phyloP scores from a whole-genome alignment of 169 alveolate genomes.

The Plasmodium berghei region DNA sequence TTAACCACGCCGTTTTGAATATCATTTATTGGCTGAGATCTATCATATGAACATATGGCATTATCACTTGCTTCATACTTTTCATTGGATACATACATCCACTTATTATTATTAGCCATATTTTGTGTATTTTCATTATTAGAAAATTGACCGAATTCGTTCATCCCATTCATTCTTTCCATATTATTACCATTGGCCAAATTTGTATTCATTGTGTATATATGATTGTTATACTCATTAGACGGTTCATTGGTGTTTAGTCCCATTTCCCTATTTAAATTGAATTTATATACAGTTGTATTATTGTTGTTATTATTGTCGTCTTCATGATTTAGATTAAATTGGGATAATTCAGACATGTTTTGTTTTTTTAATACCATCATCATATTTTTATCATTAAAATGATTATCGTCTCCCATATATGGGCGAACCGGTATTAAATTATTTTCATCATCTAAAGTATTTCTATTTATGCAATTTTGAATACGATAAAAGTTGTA shows the following conservation, averaged over 20 bases:
- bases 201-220: neutral
- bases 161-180: neutral
- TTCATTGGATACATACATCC: constrained; percentile 69
- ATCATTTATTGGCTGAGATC: constrained; percentile 12
- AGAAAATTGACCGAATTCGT: neutral
- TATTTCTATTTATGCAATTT: constrained; percentile 10
- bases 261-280: constrained; percentile 3
- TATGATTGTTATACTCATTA: neutral
- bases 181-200: neutral
- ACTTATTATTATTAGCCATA: neutral
- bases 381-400: constrained; percentile 32
- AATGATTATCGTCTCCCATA: constrained; percentile 16
- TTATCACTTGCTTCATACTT: constrained; percentile 47
- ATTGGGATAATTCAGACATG: neutral
- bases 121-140: constrained; percentile 1
- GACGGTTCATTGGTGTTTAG: neutral
- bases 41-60: constrained; percentile 42
- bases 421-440: constrained; percentile 43
- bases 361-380: constrained; percentile 28
- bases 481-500: constrained; percentile 28
- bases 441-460: constrained; percentile 62
- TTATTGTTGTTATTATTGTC: constrained; percentile 3
- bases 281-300: constrained; percentile 22
- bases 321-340: neutral
- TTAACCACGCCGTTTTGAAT: neutral